Conservation (phyloP, 23 red algal genomes). For the Gracilaria domingensis region DNA sequence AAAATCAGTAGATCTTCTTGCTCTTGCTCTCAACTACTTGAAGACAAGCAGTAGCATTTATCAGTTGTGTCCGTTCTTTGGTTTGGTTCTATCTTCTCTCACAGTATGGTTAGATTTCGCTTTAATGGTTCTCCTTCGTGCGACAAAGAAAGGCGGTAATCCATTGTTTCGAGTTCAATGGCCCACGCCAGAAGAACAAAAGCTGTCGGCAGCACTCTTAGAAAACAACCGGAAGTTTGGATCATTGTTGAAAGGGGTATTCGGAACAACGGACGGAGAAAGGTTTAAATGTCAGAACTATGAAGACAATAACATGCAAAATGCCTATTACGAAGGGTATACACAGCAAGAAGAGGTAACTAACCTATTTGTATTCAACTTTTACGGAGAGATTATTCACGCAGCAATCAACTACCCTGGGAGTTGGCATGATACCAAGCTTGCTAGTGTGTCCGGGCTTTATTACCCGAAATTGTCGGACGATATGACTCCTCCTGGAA, state of each 20-base stretch:
- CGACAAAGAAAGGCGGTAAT: constrained; percentile 4
- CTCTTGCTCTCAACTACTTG: constrained; percentile 3
- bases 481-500: background rate
- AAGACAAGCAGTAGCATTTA: constrained; percentile 8
- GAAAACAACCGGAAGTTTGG: constrained; percentile 9
- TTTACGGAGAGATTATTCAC: background rate
- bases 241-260: background rate
- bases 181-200: background rate
- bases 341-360: background rate
- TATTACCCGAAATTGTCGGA: background rate
- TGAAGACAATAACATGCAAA: background rate
- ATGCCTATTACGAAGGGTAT: background rate
- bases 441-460: background rate
- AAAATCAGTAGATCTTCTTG: constrained; percentile 41
- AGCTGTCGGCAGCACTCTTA: background rate
- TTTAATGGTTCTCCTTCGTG: constrained; percentile 3
- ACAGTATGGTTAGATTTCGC: constrained; percentile 9
- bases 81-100: constrained; percentile 13
- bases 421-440: background rate
- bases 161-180: constrained; percentile 6
- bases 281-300: constrained; percentile 34
- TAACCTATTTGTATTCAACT: background rate
- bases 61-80: constrained; percentile 14
- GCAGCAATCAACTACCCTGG: background rate
- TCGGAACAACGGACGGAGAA: constrained; percentile 13